phyloP scores from a whole-genome alignment of 306 rosid genomes.

The Pterocarpus macrocarpus region DNA sequence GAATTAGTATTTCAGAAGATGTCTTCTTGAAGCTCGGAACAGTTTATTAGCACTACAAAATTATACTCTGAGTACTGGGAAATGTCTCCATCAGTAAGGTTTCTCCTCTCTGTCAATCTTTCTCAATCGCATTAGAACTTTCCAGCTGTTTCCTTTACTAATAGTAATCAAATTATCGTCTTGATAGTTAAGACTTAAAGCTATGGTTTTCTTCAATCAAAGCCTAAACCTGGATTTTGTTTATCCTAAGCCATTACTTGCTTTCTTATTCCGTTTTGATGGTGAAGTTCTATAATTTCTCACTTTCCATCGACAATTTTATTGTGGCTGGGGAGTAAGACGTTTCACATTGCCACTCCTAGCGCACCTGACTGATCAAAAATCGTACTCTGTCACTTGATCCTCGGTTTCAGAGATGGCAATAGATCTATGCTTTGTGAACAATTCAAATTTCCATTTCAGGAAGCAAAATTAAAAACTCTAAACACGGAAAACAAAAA shows the following conservation, averaged over 20 bases:
- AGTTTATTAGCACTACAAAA: background rate
- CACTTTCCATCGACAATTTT: no score
- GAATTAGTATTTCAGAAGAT: background rate
- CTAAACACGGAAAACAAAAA: no score
- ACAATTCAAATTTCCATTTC: background rate
- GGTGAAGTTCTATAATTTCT: no score
- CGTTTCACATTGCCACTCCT: background rate
- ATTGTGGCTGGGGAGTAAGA: background rate
- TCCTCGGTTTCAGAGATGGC: background rate
- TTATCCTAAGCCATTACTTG: background rate
- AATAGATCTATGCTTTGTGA: background rate
- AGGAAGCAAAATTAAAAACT: background rate
- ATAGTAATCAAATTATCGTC: background rate
- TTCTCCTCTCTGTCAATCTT: background rate
- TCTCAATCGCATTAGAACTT: background rate
- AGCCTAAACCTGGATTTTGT: background rate
- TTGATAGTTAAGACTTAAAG: background rate
- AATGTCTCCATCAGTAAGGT: background rate
- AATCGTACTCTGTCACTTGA: background rate
- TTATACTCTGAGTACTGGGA: background rate
- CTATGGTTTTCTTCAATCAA: background rate
- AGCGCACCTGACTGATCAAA: background rate
- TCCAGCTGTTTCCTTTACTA: background rate
- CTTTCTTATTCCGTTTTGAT: no score
- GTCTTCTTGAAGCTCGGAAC: background rate